Evolutionary conservation across 2,329 filamentous ascomycete genomes (phyloP).

Genomic region (Albophoma yamanashiensis): DNA sequence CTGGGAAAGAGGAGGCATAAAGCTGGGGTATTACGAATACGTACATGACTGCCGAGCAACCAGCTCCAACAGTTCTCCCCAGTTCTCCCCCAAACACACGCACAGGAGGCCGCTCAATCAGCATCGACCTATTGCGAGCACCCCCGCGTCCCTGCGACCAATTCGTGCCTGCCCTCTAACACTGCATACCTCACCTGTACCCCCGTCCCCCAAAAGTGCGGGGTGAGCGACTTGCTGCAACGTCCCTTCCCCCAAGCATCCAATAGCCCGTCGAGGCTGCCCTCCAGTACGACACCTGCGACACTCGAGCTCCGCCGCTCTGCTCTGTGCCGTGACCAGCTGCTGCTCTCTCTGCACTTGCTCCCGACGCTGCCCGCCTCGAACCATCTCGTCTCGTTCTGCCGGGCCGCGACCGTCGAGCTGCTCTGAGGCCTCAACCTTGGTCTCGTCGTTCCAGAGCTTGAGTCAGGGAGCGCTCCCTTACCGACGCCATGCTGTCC

Average conservation of each 20-base stretch:
- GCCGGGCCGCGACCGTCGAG: background rate
- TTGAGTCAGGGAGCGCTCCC: background rate
- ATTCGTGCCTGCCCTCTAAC: background rate
- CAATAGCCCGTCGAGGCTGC: constrained; percentile 18
- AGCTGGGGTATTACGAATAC: background rate
- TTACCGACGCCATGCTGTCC: constrained; percentile 30
- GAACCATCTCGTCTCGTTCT: background rate
- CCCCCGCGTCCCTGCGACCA: background rate
- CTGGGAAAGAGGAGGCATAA: background rate
- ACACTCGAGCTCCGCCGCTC: constrained; percentile 1
- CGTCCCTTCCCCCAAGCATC: constrained; percentile 8
- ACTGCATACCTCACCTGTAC: background rate
- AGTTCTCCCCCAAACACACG: background rate
- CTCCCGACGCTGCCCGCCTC: background rate
- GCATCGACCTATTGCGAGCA: constrained; percentile 3
- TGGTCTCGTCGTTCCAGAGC: background rate
- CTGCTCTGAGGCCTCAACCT: background rate
- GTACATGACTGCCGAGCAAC: background rate
- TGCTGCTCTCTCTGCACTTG: background rate
- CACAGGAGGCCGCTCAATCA: constrained; percentile 1
- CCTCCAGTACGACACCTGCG: constrained; percentile 13
- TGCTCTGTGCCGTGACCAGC: background rate
- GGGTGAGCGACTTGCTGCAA: constrained; percentile 11
- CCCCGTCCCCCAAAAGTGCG: constrained; percentile 8
- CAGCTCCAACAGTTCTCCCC: background rate